These are phyloP conservation scores for Basidiobolus meristosporus DNA, from an alignment of 371 early-diverging fungal species.

Conservation along the genomic window DNA sequence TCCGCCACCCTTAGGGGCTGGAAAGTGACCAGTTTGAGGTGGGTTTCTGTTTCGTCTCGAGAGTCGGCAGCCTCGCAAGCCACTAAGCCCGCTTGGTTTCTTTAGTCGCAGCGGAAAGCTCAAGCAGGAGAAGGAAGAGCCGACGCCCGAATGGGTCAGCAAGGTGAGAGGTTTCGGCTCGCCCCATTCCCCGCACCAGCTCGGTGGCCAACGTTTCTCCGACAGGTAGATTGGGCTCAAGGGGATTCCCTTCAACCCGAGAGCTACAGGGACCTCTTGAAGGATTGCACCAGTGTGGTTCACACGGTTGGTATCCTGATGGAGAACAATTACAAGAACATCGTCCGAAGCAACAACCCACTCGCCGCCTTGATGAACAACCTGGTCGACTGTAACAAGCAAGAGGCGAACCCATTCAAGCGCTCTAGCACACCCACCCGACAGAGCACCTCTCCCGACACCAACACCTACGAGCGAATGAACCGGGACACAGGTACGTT, in stretches of 20 bases:
- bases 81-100: neutral
- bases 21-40: conserved; percentile 59
- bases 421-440: conserved; percentile 1
- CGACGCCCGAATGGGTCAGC: conserved; percentile 17
- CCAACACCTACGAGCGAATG: conserved; percentile 30
- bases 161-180: conserved; percentile 9
- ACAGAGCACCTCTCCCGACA: neutral
- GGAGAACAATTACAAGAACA: conserved; percentile 45
- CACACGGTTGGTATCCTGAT: conserved; percentile 52
- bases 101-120: conserved; percentile 29
- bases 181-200: too few species aligned
- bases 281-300: conserved; percentile 38
- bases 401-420: neutral
- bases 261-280: conserved; percentile 24
- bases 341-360: conserved; percentile 18
- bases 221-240: conserved; percentile 37
- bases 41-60: conserved; percentile 2
- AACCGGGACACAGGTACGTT: conserved; percentile 64
- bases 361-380: conserved; percentile 6
- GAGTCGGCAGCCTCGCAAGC: neutral
- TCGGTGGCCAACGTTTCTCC: too few species aligned
- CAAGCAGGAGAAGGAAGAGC: conserved; percentile 4
- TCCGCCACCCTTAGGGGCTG: conserved; percentile 40
- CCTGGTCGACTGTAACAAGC: conserved; percentile 5
- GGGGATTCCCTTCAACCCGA: conserved; percentile 44